These are phyloP conservation scores for Cyberlindnera nakhonratchasimensis DNA, from an alignment of 805 yeast genomes.

Conservation along the genomic window DNA sequence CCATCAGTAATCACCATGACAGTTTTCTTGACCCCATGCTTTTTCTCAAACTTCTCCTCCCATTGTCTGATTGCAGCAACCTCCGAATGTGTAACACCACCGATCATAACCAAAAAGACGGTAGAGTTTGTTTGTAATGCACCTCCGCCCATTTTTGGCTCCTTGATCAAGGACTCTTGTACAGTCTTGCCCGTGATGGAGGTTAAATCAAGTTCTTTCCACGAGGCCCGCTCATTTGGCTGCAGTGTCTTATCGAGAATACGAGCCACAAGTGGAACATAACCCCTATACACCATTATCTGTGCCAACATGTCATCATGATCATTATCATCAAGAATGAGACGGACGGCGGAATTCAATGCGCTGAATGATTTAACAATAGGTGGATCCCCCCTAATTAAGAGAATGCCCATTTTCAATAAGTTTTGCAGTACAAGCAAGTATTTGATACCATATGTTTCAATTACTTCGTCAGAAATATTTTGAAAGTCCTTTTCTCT, in stretches of 20 bases:
- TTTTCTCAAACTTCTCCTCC: conserved; percentile 40
- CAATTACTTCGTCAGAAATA: conserved; percentile 53
- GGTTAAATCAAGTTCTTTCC: conserved; percentile 39
- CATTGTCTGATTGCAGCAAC: conserved; percentile 65
- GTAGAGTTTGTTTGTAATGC: conserved; percentile 21
- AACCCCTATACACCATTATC: conserved; percentile 57
- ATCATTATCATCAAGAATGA: conserved; percentile 39
- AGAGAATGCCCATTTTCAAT: conserved; percentile 42
- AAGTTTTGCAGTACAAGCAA: conserved; percentile 46
- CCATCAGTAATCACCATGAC: conserved; percentile 48
- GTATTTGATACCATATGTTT: conserved; percentile 61
- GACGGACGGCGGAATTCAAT: conserved; percentile 26
- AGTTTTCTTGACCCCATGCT: conserved; percentile 33
- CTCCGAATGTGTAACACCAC: conserved; percentile 87
- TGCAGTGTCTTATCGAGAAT: conserved; percentile 65
- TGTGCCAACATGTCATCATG: conserved; percentile 8
- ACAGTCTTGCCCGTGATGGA: conserved; percentile 34
- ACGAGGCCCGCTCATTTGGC: conserved; percentile 28
- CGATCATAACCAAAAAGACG: conserved; percentile 57
- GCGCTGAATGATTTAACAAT: conserved; percentile 33
- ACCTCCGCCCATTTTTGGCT: conserved; percentile 21
- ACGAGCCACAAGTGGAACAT: conserved; percentile 71
- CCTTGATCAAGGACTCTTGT: conserved; percentile 22
- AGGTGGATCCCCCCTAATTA: conserved; percentile 31
- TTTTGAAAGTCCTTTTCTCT: conserved; percentile 56